Base-by-base conservation (phyloP, 1,139 yeast species). In the Pichia sp. region DNA sequence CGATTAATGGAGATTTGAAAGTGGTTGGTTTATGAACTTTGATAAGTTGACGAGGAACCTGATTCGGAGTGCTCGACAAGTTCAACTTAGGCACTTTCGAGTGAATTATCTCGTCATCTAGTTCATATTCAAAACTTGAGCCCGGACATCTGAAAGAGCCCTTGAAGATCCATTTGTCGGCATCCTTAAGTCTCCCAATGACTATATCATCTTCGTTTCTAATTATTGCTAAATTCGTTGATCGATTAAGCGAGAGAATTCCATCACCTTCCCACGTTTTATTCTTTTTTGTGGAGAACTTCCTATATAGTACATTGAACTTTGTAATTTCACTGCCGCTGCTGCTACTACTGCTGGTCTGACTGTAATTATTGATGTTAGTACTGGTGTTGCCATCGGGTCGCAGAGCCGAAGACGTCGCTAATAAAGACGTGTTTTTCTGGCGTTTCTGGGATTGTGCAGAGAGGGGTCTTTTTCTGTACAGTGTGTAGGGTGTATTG, bases 191-290 rank as follows among this genome's bases (percentile, higher is more conserved):
- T 44, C 50, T 54, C 9, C 59, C 63, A 1, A 63, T 54, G n/a
- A 53, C 45, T 16, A 41, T 53, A 1, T 59, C 62, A 37, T 58
- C 57, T 5, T 61, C 65, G 50, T 61, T 60, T 44, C 58, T 58
- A 22, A 64, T 28, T 0, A 56, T 34, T 3, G 63, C 61, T 3
- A 45, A n/a, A 47, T 62, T 60, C 28, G 58, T 31, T 55, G 54
- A n/a, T 9, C 4, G 12, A 40, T 44, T 60, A 2, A 74, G 60
- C 0, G 67, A 57, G 5, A 87, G 72, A 25, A 70, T 67, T 0
- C 96, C 98, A 69, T 93, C 99, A 3, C 96, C 96, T 53, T 89
- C 95, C 99, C 99, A 93, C 0, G 91, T 84, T 65, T 91, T 91
- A 66, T 90, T 83, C 73, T 91, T 90, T 68, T 87, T 88, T 40